phyloP scores from a whole-genome alignment of 2,329 filamentous ascomycete genomes.

The Alternaria sp. region DNA sequence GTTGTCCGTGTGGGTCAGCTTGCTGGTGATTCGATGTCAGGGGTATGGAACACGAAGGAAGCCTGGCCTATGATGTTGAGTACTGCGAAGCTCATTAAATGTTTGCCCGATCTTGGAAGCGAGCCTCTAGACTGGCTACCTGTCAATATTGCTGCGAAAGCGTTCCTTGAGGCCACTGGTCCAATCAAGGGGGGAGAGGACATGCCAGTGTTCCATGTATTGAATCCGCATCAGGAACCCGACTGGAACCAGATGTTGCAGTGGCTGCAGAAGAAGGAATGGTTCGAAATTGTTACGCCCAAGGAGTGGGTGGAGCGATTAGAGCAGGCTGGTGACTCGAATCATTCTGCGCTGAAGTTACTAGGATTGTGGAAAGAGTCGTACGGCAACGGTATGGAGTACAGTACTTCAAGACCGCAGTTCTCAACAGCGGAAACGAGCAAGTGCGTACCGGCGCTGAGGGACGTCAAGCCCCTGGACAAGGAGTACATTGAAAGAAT shows the following conservation, averaged over 20 bases:
- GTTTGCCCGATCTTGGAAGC: constrained; percentile 39
- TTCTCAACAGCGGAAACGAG: constrained; percentile 51
- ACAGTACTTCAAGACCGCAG: constrained; percentile 10
- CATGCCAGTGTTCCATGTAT: constrained; percentile 57
- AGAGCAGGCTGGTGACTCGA: constrained; percentile 38
- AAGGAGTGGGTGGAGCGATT: constrained; percentile 55
- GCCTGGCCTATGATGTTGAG: constrained; percentile 51
- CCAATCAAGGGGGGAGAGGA: constrained; percentile 3
- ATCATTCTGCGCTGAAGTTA: constrained; percentile 58
- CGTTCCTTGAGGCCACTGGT: constrained; percentile 55
- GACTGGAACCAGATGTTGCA: constrained; percentile 58
- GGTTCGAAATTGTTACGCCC: constrained; percentile 54
- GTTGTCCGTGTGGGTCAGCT: constrained; percentile 54
- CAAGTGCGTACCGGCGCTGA: constrained; percentile 46
- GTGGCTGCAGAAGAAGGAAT: constrained; percentile 52
- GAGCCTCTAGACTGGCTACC: constrained; percentile 46
- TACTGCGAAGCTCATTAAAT: constrained; percentile 37
- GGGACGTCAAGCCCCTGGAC: constrained; percentile 51
- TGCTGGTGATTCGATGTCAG: constrained; percentile 43
- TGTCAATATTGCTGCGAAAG: constrained; percentile 53
- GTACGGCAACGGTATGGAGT: constrained; percentile 40
- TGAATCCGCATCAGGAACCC: constrained; percentile 56
- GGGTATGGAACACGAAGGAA: constrained; percentile 44
- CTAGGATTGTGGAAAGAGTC: constrained; percentile 60
- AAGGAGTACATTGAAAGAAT: constrained; percentile 55